These are phyloP conservation scores for Xylariaceae sp. DNA, from an alignment of 2,329 filamentous ascomycete species.

Conservation along the genomic window DNA sequence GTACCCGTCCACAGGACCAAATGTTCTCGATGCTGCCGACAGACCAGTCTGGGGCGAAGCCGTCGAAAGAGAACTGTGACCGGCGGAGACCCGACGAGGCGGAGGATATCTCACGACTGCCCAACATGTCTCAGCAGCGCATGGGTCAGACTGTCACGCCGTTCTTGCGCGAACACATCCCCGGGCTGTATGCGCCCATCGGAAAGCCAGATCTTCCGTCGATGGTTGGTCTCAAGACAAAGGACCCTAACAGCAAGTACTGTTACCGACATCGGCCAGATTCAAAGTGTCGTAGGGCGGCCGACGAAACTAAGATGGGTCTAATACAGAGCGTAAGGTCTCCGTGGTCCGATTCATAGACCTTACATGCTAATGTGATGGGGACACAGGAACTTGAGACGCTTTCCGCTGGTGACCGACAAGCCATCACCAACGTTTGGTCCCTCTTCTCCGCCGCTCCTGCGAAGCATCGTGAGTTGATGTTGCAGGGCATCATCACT, in stretches of 20 bases:
- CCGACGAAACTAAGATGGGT: slow-evolving; percentile 95
- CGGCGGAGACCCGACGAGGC: slow-evolving; percentile 54
- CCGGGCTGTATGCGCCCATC: slow-evolving; percentile 81
- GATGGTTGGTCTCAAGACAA: slow-evolving; percentile 43
- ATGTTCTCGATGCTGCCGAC: slow-evolving; percentile 14
- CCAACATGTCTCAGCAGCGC: slow-evolving; percentile 65
- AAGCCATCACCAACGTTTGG: slow-evolving; percentile 97
- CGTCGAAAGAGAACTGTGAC: slow-evolving; percentile 51
- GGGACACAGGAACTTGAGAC: slow-evolving; percentile 73
- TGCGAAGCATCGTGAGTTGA: slow-evolving; percentile 89
- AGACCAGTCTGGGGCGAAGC: slow-evolving; percentile 31
- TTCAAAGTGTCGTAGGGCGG: slow-evolving; percentile 87
- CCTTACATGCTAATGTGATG: slow-evolving; percentile 7
- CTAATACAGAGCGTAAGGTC: slow-evolving; percentile 78
- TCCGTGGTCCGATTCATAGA: slow-evolving; percentile 18
- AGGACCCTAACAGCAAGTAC: slow-evolving; percentile 79
- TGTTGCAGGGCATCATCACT: slow-evolving; percentile 93
- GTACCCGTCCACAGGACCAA: slow-evolving; percentile 19
- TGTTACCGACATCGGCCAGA: slow-evolving; percentile 96
- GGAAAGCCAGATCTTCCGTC: slow-evolving; percentile 57
- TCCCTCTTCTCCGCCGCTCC: slow-evolving; percentile 95
- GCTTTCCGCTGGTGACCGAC: slow-evolving; percentile 82
- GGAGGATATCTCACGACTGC: slow-evolving; percentile 51
- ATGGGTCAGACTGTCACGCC: slow-evolving; percentile 80
- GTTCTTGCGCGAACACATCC: slow-evolving; percentile 89